A percentile compares a stretch with the other conserved stretches of the same genome.
These are phyloP conservation scores for Colletotrichum cordylinicola DNA, from an alignment of 2,329 filamentous ascomycete genomes.

Conservation along the genomic window DNA sequence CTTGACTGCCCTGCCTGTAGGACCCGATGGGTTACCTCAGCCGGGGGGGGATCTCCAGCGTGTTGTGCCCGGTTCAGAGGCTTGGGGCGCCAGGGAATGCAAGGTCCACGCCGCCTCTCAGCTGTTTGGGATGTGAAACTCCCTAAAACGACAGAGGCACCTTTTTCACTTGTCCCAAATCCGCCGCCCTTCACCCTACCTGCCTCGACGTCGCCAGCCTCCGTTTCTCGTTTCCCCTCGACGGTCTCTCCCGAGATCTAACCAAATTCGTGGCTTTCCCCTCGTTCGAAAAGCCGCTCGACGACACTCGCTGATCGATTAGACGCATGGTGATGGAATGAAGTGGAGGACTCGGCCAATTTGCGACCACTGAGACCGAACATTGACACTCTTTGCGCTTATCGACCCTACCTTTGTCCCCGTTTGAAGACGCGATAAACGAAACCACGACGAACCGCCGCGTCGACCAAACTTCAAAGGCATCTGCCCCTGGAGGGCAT, in stretches of 20 bases:
- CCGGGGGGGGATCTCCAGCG: not conserved
- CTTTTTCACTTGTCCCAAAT: not conserved
- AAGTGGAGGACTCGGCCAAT: not conserved
- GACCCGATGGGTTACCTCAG: not conserved
- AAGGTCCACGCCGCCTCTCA: constrained; percentile 10
- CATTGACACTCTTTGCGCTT: not conserved
- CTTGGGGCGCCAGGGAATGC: not conserved
- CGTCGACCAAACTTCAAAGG: not conserved
- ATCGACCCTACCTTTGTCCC: not conserved
- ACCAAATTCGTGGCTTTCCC: not conserved
- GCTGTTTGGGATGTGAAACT: constrained; percentile 24
- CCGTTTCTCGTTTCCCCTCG: not conserved
- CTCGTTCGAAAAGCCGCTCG: not conserved
- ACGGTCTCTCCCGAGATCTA: not conserved
- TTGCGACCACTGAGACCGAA: not conserved
- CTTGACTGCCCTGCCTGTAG: not conserved
- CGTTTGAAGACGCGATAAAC: not conserved
- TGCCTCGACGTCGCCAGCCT: not conserved
- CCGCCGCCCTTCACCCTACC: not conserved
- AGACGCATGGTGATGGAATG: constrained; percentile 7
- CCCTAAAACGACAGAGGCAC: constrained; percentile 15
- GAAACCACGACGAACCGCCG: not conserved
- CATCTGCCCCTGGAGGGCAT: constrained; percentile 46
- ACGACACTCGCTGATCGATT: not conserved
- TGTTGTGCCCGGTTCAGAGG: not conserved